These are phyloP conservation scores for Linderniella brevidens DNA, from an alignment of 257 asterid genomes.

Conservation along the genomic window DNA sequence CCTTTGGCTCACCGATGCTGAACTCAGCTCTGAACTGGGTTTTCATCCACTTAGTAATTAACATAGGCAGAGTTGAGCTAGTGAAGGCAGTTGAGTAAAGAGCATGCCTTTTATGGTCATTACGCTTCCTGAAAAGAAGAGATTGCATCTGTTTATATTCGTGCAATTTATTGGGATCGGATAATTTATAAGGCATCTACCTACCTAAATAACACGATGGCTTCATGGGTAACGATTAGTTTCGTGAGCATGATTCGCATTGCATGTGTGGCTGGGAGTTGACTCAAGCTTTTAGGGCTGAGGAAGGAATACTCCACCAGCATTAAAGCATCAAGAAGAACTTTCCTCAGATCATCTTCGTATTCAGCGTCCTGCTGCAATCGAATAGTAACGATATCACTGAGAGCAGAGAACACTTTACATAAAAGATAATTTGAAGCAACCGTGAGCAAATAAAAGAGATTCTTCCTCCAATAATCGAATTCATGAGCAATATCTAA, in stretches of 20 bases:
- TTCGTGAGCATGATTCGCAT: slow-evolving; percentile 29
- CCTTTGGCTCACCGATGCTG: slow-evolving; percentile 24
- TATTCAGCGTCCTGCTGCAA: slow-evolving; percentile 30
- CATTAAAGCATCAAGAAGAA: slow-evolving; percentile 35
- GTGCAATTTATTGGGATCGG: neutral
- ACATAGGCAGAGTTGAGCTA: slow-evolving; percentile 29
- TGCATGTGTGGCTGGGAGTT: slow-evolving; percentile 28
- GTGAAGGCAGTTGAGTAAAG: slow-evolving; percentile 40
- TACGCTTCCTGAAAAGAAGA: slow-evolving; percentile 29
- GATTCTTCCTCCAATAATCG: neutral
- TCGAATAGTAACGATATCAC: neutral
- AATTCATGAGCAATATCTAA: neutral
- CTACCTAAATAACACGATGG: slow-evolving; percentile 39
- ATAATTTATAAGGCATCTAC: neutral
- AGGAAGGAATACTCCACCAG: slow-evolving; percentile 59
- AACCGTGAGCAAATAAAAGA: neutral
- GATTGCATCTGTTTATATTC: neutral
- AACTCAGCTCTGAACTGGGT: slow-evolving; percentile 22
- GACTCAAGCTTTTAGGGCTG: slow-evolving; percentile 26
- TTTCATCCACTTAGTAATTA: slow-evolving; percentile 23
- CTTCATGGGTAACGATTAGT: slow-evolving; percentile 37
- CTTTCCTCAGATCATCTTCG: slow-evolving; percentile 25
- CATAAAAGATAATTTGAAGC: no score
- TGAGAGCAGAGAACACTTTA: no score
- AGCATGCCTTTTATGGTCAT: slow-evolving; percentile 28